Base-by-base conservation (phyloP, 345 rosid genomes). In the Adansonia digitata region DNA sequence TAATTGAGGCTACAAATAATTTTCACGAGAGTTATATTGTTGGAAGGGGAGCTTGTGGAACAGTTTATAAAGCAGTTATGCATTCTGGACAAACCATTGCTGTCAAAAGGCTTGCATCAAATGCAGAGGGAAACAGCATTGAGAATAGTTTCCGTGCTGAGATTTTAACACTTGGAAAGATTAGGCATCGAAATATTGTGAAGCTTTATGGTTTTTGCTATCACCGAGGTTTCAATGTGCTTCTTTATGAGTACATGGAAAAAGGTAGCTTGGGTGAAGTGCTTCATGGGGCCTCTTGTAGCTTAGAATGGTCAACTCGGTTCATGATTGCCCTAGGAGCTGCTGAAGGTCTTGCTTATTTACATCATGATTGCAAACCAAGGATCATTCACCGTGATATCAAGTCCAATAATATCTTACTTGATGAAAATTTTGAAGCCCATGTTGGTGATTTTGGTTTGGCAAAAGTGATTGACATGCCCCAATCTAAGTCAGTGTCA, bases 361-460 rank as follows among this genome's bases (percentile, higher is more conserved):
- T 96, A 65, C 99, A 96, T 77, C 95, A 96, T 71, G 98, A 89
- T 27, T 96, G 99, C 84, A 93, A 90, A 77, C 99, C 99, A 3
- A 88, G 84, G 76, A 96, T 93, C 74, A 75, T 96, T 74, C 99
- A 96, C 79, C 98, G 98, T 0, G 98, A 96, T 82, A 96, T 96
- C 65, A 96, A 96, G 74, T 96, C 97, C 42, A 92, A 87, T 39
- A 96, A 96, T 84, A 96, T 96, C 73, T 82, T 96, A 6, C 95
- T 96, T 5, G 97, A 96, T 43, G 94, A 89, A 51, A 90, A 88
- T 46, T 92, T 88, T 52, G 98, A 93, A 83, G 98, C 99, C 40
- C 98, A 90, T 75, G 98, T 96, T 39, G 99, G 99, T 34, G 99
- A 96, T 78, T 96, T 96, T 67, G 99, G 99, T 37, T 86, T 96